Evolutionary conservation across 2,329 filamentous ascomycete genomes (phyloP), one percentile per base, ranked within the genome.

Genomic region (Apiospora pterosperma): DNA sequence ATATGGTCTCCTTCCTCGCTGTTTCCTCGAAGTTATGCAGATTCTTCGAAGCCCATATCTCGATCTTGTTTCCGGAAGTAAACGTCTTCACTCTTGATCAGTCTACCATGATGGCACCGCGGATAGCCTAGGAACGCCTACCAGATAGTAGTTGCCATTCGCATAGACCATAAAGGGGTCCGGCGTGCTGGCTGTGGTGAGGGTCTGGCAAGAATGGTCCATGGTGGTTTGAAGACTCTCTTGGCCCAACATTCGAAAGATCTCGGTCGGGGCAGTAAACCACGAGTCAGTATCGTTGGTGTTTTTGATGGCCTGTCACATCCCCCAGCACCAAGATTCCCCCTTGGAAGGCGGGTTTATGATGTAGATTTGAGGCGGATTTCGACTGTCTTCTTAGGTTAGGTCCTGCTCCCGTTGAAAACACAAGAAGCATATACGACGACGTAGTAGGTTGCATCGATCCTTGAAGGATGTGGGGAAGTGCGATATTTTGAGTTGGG

Each of bases 31-130:
- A 74, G 34, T 74, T 69, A 10, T 69, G 67, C 5, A 76, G 64
- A 25, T 65, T 73, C 1, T 63, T 65, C 8, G 74, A 75, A 5
- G 69, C 70, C 74, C 73, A 75, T 39, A 76, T 73, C 65, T 76
- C 74, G 28, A 76, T 72, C 25, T 70, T 70, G 34, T 74, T 69
- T 41, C 73, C 74, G 10, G 70, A 62, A 3, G 74, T 76, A 61
- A 74, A 76, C 7, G 72, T 76, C 74, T 76, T 19, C 36, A 19
- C 28, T 11, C 11, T 38, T 25, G 34, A 19, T 60, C 14, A 60
- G 58, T 52, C 10, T 19, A 31, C 25, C 19, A n/a, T 16, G 28
- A 31, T n/a, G 5, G n/a, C 3, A 34, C 14, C 11, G 28, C 48
- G 5, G 25, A 19, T 42, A n/a, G 48, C 28, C 25, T 19, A n/a